Evolutionary conservation across 1,139 yeast species (phyloP).

Genomic region (Eremothecium gossypii): DNA sequence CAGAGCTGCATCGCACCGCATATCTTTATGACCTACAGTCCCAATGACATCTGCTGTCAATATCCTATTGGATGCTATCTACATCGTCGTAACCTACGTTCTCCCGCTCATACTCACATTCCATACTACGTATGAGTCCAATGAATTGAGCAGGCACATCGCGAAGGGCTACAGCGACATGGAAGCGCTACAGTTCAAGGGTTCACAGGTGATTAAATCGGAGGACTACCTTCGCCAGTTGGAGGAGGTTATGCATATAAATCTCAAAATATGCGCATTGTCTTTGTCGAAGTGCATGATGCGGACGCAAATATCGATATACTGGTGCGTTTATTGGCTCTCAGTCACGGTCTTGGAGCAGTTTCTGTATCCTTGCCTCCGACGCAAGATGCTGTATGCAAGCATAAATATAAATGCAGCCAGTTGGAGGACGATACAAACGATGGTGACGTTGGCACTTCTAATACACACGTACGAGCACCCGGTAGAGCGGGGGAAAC

Average conservation of each 20-base stretch:
- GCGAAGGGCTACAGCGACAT: constrained; percentile 3
- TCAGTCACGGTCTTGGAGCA: constrained; percentile 1
- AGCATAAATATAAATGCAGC: background rate
- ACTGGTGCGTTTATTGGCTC: constrained; percentile 8
- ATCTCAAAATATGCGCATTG: constrained; percentile 1
- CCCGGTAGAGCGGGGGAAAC: constrained; percentile 3
- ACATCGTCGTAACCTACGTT: background rate
- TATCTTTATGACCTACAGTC: background rate
- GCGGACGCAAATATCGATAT: constrained; percentile 4
- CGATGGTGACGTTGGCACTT: constrained; percentile 1
- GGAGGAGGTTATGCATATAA: constrained; percentile 3
- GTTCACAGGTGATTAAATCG: background rate
- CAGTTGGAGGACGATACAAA: background rate
- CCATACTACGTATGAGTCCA: constrained; percentile 4
- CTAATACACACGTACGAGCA: constrained; percentile 3
- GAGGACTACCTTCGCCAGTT: constrained; percentile 2
- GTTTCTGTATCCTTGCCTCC: background rate
- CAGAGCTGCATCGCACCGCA: background rate
- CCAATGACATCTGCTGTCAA: background rate
- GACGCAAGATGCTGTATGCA: background rate
- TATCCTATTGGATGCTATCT: background rate
- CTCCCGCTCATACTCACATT: constrained; percentile 5
- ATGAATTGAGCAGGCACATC: constrained; percentile 3
- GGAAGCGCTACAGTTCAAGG: constrained; percentile 2
- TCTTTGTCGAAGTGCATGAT: constrained; percentile 2